Evolutionary conservation across 139 green algal genomes (phyloP).

Genomic region (Coelastrella sp.): DNA sequence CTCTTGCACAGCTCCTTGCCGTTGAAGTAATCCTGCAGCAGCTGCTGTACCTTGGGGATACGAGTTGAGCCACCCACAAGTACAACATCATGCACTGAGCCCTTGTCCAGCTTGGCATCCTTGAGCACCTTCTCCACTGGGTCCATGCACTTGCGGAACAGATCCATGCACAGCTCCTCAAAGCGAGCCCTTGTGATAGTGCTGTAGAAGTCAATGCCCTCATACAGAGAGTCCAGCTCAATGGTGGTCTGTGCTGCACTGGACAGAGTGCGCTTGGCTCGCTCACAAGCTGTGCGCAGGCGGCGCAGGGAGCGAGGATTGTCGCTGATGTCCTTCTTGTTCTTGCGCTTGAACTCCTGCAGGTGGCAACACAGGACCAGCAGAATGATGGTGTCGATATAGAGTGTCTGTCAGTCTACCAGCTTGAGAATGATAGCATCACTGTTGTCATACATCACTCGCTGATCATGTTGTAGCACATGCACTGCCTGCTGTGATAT

Average conservation of each 20-base stretch:
- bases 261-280: conserved; percentile 95
- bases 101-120: conserved; percentile 95
- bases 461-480: too few relatives aligned
- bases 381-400: conserved; percentile 67
- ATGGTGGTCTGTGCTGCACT: conserved; percentile 91
- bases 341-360: conserved; percentile 99
- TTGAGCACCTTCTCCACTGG: conserved; percentile 95
- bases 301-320: conserved; percentile 79
- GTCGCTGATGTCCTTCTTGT: conserved; percentile 97
- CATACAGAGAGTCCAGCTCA: conserved; percentile 97
- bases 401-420: not conserved
- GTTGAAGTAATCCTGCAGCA: conserved; percentile 99
- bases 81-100: conserved; percentile 91
- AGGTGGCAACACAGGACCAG: not conserved
- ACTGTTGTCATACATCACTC: not conserved
- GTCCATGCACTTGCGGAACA: conserved; percentile 99
- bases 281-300: conserved; percentile 92
- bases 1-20: conserved; percentile 99
- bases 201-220: conserved; percentile 98
- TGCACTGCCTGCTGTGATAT: too few relatives aligned
- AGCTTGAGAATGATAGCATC: not conserved
- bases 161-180: conserved; percentile 99
- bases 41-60: conserved; percentile 98
- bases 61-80: conserved; percentile 96
- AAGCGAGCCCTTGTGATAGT: conserved; percentile 97